Evolutionary conservation across 345 rosid species (phyloP).

Genomic region (Eucalyptus sp.): DNA sequence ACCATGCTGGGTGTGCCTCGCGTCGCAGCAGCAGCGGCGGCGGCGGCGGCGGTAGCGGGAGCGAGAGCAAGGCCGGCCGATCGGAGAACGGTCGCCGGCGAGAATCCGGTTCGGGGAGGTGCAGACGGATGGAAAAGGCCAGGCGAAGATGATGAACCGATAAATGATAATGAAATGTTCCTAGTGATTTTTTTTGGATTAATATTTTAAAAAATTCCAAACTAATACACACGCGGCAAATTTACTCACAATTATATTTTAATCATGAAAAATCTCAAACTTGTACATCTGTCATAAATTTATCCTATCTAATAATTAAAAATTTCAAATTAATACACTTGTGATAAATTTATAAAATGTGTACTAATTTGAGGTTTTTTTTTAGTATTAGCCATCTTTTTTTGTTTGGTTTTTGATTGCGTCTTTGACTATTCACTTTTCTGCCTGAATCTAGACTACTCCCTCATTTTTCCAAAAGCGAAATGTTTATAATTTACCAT

Average conservation of each 20-base stretch:
- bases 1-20: neutral
- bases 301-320: rapidly evolving
- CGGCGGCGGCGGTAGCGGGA: neutral
- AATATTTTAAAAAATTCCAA: too few relatives aligned
- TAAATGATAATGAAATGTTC: neutral
- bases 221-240: rapidly evolving
- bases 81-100: neutral
- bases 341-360: rapidly evolving
- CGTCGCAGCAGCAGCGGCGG: neutral
- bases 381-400: rapidly evolving
- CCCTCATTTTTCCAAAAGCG: neutral
- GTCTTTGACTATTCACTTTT: neutral
- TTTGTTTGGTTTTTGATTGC: neutral
- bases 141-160: neutral
- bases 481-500: neutral
- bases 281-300: rapidly evolving
- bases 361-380: rapidly evolving
- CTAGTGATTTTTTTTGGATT: neutral
- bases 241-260: too few relatives aligned
- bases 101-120: neutral
- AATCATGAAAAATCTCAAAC: rapidly evolving
- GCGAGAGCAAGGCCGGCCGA: neutral
- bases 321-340: rapidly evolving
- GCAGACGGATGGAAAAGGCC: neutral
- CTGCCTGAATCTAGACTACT: neutral